These are phyloP conservation scores for Maudiozyma bulderi DNA, from an alignment of 805 yeast species.

Conservation along the genomic window DNA sequence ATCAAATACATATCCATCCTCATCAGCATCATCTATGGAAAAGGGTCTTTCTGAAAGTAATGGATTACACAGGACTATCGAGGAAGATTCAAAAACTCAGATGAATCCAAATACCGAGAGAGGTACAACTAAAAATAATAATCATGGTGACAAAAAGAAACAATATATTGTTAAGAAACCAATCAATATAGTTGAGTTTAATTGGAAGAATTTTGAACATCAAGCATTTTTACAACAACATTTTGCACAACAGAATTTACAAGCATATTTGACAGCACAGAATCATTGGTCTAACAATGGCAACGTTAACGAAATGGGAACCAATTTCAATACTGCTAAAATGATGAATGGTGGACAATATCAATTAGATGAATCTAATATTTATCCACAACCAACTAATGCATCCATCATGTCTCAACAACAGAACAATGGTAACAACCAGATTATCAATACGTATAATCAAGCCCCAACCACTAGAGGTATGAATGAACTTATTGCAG, in stretches of 20 bases:
- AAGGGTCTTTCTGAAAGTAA: not conserved
- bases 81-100: too few relatives aligned
- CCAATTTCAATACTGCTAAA: not conserved
- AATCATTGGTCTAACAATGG: constrained; percentile 3
- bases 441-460: not conserved
- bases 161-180: constrained; percentile 28
- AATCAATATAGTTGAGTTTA: constrained; percentile 23
- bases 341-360: not conserved
- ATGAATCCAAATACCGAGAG: too few relatives aligned
- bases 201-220: constrained; percentile 29
- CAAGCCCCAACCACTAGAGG: not conserved
- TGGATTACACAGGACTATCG: not conserved
- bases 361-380: not conserved
- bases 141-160: constrained; percentile 1
- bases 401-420: not conserved
- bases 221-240: constrained; percentile 29
- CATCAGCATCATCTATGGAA: not conserved
- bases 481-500: not conserved
- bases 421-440: not conserved
- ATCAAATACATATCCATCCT: not conserved
- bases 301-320: not conserved
- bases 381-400: not conserved
- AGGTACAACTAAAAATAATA: not conserved
- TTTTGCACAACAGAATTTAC: constrained; percentile 28
- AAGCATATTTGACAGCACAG: constrained; percentile 24